A percentile compares a stretch with the other conserved stretches of the same genome.
phyloP scores from a whole-genome alignment of 1,139 yeast genomes.

The Diutina siamensis region DNA sequence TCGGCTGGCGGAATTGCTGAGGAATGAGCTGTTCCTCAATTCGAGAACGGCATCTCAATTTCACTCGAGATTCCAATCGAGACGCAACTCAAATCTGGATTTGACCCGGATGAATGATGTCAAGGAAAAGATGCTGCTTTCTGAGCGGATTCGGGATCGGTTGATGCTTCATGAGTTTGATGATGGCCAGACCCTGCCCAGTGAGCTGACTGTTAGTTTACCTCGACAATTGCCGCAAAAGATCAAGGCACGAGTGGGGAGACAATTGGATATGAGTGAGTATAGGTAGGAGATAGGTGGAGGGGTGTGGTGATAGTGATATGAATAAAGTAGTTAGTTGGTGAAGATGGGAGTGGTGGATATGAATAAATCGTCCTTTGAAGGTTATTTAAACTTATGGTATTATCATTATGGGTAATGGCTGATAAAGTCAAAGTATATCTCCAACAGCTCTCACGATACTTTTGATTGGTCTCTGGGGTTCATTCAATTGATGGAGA shows the following conservation, averaged over 20 bases:
- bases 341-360: too few species aligned
- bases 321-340: too few species aligned
- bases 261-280: neutral
- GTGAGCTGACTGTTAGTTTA: neutral
- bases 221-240: neutral
- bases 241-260: neutral
- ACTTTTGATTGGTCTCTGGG: too few species aligned
- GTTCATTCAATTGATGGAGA: too few species aligned
- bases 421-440: too few species aligned
- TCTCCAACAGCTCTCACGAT: too few species aligned
- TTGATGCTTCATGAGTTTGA: conserved; percentile 12
- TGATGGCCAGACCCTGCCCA: too few species aligned
- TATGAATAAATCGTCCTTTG: too few species aligned
- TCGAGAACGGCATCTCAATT: conserved; percentile 13
- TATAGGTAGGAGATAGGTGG: neutral
- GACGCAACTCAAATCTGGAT: conserved; percentile 16
- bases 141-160: conserved; percentile 28
- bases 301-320: too few species aligned
- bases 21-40: conserved; percentile 11
- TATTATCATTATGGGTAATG: too few species aligned
- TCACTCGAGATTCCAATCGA: conserved; percentile 17
- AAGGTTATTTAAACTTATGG: too few species aligned
- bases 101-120: conserved; percentile 11
- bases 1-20: conserved; percentile 20
- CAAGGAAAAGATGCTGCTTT: conserved; percentile 20